Evolutionary conservation across 2,329 filamentous ascomycete genomes (phyloP).

Genomic region (Trichoderma sp.): DNA sequence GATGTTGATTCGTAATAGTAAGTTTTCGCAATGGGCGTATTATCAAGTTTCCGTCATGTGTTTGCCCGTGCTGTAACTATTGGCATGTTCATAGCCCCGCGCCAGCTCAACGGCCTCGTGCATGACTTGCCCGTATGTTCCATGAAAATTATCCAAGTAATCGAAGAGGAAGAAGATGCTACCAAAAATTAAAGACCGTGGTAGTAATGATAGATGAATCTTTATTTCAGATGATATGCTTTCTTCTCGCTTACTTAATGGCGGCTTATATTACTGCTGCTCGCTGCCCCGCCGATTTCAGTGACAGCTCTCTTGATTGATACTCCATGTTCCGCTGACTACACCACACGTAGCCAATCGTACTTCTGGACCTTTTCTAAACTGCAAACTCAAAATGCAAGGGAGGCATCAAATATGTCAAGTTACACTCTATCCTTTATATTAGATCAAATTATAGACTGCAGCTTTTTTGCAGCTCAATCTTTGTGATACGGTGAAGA

Average conservation of each 20-base stretch:
- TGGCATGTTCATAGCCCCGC: too few species aligned
- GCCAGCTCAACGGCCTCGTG: not conserved
- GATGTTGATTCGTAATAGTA: not conserved
- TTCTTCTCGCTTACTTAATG: not conserved
- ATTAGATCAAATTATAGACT: not conserved
- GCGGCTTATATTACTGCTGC: not conserved
- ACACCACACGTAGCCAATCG: not conserved
- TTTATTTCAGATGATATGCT: not conserved
- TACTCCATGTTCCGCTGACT: not conserved
- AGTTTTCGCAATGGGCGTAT: not conserved
- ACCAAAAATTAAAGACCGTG: not conserved
- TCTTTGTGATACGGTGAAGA: not conserved
- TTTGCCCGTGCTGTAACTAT: not conserved
- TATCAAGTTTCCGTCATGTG: not conserved
- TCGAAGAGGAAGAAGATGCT: not conserved
- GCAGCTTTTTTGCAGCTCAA: not conserved
- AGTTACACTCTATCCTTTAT: not conserved
- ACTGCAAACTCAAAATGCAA: not conserved
- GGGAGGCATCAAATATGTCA: not conserved
- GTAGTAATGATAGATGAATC: not conserved
- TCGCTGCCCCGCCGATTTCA: not conserved
- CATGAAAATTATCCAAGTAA: not conserved
- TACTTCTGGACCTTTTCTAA: not conserved
- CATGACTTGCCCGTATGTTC: too few species aligned
- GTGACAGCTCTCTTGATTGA: not conserved